Percentiles rank a stretch among this genome's conserved stretches.
phyloP scores from a whole-genome alignment of 2,329 filamentous ascomycete genomes.

The Nothomitra cinnamomea region DNA sequence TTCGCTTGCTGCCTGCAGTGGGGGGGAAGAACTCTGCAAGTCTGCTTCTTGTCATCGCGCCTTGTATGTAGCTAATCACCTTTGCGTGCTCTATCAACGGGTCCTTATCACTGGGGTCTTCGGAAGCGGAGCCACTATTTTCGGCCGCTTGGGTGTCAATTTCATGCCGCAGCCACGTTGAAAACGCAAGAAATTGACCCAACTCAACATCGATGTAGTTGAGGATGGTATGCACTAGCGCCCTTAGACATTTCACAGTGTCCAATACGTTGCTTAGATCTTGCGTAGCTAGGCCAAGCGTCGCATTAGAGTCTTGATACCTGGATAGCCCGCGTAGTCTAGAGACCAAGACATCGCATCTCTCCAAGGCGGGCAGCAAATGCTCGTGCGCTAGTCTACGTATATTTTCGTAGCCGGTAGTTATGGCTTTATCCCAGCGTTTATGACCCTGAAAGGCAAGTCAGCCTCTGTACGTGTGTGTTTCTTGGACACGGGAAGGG shows the following conservation, averaged over 20 bases:
- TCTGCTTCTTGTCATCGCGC: conserved; percentile 48
- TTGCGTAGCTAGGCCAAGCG: conserved; percentile 46
- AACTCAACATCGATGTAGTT: conserved; percentile 59
- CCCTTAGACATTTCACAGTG: conserved; percentile 54
- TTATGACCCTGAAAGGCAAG: conserved; percentile 54
- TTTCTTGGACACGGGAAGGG: not conserved
- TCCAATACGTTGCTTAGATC: conserved; percentile 52
- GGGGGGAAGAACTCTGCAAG: conserved; percentile 42
- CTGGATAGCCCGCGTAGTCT: conserved; percentile 69
- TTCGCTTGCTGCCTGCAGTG: conserved; percentile 18
- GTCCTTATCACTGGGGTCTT: conserved; percentile 65
- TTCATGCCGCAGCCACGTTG: conserved; percentile 65
- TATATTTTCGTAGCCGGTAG: conserved; percentile 59
- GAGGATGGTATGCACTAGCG: conserved; percentile 59
- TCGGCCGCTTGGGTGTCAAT: conserved; percentile 61
- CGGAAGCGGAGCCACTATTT: conserved; percentile 35
- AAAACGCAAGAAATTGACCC: conserved; percentile 60
- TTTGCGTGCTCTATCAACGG: conserved; percentile 55
- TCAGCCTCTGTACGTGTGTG: not conserved
- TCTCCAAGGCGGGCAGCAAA: conserved; percentile 72
- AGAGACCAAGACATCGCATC: conserved; percentile 64
- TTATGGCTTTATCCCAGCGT: conserved; percentile 81
- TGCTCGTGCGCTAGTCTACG: conserved; percentile 70
- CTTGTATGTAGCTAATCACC: conserved; percentile 62
- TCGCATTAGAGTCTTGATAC: conserved; percentile 51